Evolutionary conservation across 2,329 filamentous ascomycete genomes (phyloP).

Genomic region (Dryadomyces sulphureus): DNA sequence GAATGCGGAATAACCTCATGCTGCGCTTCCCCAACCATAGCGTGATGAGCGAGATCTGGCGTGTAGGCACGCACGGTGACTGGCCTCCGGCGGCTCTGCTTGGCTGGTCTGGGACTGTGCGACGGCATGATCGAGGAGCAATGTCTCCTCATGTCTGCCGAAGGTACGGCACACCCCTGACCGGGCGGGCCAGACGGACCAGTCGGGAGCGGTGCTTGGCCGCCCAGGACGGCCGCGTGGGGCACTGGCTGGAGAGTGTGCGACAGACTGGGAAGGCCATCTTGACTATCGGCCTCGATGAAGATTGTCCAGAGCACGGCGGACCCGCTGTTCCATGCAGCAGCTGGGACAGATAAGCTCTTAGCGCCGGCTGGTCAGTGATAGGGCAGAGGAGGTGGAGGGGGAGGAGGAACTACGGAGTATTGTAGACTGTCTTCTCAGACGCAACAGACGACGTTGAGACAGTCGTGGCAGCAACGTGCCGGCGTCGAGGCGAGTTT

Average conservation of each 20-base stretch:
- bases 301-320: no score
- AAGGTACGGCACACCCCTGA: not conserved
- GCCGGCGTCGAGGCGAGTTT: not conserved
- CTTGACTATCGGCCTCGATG: no score
- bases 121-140: not conserved
- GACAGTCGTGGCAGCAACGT: no score
- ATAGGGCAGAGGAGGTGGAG: no score
- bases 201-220: not conserved
- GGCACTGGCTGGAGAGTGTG: not conserved
- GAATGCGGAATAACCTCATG: not conserved
- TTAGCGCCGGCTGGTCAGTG: not conserved
- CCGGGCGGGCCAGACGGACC: not conserved
- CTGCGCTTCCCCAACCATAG: not conserved
- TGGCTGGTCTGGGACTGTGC: not conserved
- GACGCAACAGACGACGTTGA: no score
- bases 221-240: no score
- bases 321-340: no score
- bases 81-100: not conserved
- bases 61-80: not conserved
- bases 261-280: no score
- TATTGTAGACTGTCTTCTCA: not conserved
- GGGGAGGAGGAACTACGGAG: no score
- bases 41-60: no score
- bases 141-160: not conserved
- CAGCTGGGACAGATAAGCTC: not conserved